Conservation (phyloP, 352 stramenopile species). For the Blastocystis sp. region DNA sequence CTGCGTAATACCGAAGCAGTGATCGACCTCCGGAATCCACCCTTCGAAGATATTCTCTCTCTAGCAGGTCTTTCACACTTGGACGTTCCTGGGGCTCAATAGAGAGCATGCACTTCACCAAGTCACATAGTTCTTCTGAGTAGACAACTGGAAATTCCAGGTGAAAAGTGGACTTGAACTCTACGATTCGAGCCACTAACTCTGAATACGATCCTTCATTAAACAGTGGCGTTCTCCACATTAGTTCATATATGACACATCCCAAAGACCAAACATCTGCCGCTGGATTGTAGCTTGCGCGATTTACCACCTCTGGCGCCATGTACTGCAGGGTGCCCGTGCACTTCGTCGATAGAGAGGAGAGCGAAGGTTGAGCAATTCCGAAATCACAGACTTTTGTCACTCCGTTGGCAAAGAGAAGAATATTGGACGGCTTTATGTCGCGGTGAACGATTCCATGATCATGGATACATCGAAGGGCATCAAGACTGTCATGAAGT, state of each 20-base stretch:
- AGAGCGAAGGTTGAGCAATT: neutral
- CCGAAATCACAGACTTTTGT: slow-evolving; percentile 39
- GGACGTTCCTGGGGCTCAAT: neutral
- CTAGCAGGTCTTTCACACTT: neutral
- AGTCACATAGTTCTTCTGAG: neutral
- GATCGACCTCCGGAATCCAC: neutral
- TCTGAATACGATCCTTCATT: slow-evolving; percentile 15
- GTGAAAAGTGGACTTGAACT: neutral
- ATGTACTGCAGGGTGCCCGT: slow-evolving; percentile 34
- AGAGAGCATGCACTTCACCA: neutral
- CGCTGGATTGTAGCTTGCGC: neutral
- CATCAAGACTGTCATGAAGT: slow-evolving; percentile 70
- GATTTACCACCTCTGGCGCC: slow-evolving; percentile 18
- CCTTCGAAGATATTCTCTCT: neutral
- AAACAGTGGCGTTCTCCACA: slow-evolving; percentile 28
- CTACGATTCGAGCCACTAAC: neutral
- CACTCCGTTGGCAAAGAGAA: slow-evolving; percentile 94
- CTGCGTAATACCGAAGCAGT: neutral
- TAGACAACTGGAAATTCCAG: neutral
- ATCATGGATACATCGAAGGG: slow-evolving; percentile 94
- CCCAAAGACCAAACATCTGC: slow-evolving; percentile 45
- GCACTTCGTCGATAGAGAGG: neutral
- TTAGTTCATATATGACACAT: slow-evolving; percentile 24
- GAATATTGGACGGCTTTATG: slow-evolving; percentile 99
- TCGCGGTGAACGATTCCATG: slow-evolving; percentile 99